These are phyloP conservation scores for Sugiyamaella xylanicola DNA, from an alignment of 1,139 yeast genomes.

Conservation along the genomic window DNA sequence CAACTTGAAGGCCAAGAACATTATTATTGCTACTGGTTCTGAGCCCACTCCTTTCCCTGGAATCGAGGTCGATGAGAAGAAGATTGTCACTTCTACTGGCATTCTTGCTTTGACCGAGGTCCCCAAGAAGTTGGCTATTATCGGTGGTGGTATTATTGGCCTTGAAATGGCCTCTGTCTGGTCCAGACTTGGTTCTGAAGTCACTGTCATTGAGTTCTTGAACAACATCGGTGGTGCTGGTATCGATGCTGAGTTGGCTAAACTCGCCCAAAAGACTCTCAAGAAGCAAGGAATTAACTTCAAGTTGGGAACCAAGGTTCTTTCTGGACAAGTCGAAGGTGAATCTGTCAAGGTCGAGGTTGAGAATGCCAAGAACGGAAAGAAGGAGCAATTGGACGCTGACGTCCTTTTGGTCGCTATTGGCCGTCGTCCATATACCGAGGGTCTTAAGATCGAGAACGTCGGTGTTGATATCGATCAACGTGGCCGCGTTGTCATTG, in stretches of 20 bases:
- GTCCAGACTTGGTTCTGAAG: conserved; percentile 93
- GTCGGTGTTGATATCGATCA: conserved; percentile 89
- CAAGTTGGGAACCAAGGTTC: conserved; percentile 89
- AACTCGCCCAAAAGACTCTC: conserved; percentile 82
- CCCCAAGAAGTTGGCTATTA: conserved; percentile 88
- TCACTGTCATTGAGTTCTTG: conserved; percentile 91
- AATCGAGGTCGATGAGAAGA: conserved; percentile 92
- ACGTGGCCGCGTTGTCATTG: conserved; percentile 91
- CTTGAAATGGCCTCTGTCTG: conserved; percentile 99
- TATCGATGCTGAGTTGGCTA: conserved; percentile 96
- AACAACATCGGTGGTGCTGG: conserved; percentile 88
- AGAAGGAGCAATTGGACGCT: conserved; percentile 76
- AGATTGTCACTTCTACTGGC: conserved; percentile 96
- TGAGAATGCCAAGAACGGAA: conserved; percentile 87
- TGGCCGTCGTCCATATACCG: conserved; percentile 97
- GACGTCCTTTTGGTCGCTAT: conserved; percentile 95
- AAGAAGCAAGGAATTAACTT: conserved; percentile 94
- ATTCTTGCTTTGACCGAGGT: conserved; percentile 80
- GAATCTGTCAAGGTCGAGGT: conserved; percentile 89
- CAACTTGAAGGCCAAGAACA: conserved; percentile 73
- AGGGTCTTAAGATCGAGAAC: conserved; percentile 85
- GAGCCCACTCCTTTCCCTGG: conserved; percentile 99
- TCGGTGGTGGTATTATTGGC: conserved; percentile 99
- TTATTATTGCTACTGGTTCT: conserved; percentile 97
- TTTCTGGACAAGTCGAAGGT: conserved; percentile 83